phyloP scores from a whole-genome alignment of 331 rosid species.

The Spiraea crenata region DNA sequence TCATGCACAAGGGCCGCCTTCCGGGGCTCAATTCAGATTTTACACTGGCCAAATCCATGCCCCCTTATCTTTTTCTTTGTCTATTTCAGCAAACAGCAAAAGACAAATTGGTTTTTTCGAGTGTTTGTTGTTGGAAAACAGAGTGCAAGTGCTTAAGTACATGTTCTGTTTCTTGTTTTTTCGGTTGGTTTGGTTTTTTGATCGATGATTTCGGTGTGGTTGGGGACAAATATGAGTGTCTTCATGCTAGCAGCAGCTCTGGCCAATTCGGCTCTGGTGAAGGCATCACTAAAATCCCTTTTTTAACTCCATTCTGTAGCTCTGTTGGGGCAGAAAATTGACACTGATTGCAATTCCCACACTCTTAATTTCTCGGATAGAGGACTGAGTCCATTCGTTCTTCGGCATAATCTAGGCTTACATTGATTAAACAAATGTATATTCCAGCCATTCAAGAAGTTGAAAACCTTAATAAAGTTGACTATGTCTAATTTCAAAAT shows the following conservation, averaged over 20 bases:
- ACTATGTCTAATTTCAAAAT: neutral
- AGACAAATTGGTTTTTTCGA: conserved; percentile 3
- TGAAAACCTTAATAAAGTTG: neutral
- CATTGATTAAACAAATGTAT: neutral
- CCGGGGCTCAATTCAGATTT: conserved; percentile 40
- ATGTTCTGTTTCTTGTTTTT: conserved; percentile 24
- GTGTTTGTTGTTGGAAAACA: conserved; percentile 18
- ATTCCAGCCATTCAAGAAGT: neutral
- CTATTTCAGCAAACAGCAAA: conserved; percentile 9
- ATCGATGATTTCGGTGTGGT: conserved; percentile 42
- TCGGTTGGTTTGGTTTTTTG: conserved; percentile 25
- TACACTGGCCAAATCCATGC: conserved; percentile 41
- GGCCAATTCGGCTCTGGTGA: conserved; percentile 14
- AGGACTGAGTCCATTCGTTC: neutral
- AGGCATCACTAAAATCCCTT: neutral
- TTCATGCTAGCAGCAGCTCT: conserved; percentile 15
- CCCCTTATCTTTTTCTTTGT: conserved; percentile 6
- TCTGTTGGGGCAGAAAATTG: neutral
- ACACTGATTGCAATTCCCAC: neutral
- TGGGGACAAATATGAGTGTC: conserved; percentile 37
- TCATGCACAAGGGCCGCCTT: conserved; percentile 32
- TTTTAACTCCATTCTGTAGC: neutral
- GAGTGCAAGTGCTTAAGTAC: conserved; percentile 10
- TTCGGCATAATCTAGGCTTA: conserved; percentile 27
- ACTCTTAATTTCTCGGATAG: neutral